Evolutionary conservation across 257 asterid species (phyloP).

Genomic region (Solanum bulbocastanum): DNA sequence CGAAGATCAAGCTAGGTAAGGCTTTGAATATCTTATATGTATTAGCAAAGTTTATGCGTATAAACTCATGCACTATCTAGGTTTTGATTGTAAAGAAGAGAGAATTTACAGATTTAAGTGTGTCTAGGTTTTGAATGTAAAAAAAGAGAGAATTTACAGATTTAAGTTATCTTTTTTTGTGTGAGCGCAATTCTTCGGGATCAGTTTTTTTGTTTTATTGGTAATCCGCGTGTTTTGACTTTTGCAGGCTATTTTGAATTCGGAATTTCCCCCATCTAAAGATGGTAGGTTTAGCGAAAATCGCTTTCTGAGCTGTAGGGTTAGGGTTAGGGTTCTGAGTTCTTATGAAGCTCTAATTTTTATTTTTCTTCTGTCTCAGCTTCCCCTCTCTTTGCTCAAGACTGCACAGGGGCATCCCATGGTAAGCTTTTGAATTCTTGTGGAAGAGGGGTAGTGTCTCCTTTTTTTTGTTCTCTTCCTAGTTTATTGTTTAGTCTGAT

Average conservation of each 20-base stretch:
- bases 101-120: not conserved
- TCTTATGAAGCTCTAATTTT: not conserved
- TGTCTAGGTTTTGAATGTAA: not conserved
- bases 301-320: not conserved
- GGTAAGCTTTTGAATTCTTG: conserved; percentile 28
- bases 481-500: not conserved
- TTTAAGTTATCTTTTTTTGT: not conserved
- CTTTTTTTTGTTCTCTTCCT: not conserved
- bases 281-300: not conserved
- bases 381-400: conserved; percentile 91
- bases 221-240: not conserved
- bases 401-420: conserved; percentile 96
- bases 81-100: not conserved
- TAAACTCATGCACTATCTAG: not conserved
- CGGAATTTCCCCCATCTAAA: not conserved
- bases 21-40: not conserved
- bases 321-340: not conserved
- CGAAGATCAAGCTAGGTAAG: not conserved
- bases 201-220: not conserved
- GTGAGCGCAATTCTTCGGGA: not conserved
- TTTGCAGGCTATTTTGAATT: not conserved
- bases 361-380: conserved; percentile 30
- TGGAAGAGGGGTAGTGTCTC: not conserved
- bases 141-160: not conserved
- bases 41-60: not conserved